phyloP scores from a whole-genome alignment of 208 protist genomes.

The Leishmania tarentolae region DNA sequence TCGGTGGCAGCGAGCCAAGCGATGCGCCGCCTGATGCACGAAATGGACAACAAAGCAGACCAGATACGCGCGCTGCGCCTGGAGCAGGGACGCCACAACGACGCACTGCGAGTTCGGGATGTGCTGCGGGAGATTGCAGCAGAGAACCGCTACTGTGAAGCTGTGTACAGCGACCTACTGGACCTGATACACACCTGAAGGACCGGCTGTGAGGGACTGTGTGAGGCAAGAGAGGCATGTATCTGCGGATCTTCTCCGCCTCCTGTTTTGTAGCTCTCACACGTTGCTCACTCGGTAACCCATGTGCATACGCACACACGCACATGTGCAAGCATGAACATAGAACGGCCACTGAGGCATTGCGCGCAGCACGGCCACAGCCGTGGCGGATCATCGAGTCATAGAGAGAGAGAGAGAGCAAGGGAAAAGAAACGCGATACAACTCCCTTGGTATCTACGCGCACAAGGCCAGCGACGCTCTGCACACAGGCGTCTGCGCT shows the following conservation, averaged over 20 bases:
- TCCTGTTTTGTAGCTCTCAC: background rate
- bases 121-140: conserved; percentile 64
- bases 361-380: background rate
- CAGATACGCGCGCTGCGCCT: conserved; percentile 65
- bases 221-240: background rate
- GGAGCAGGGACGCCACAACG: conserved; percentile 46
- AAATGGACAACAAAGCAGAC: conserved; percentile 61
- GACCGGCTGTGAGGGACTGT: background rate
- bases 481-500: background rate
- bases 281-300: background rate
- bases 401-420: conserved; percentile 4
- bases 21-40: conserved; percentile 64
- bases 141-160: conserved; percentile 79
- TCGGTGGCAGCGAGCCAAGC: conserved; percentile 61
- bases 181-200: conserved; percentile 31
- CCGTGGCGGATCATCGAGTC: background rate
- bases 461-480: background rate
- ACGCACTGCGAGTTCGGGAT: conserved; percentile 56
- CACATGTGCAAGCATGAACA: background rate
- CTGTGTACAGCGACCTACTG: conserved; percentile 67
- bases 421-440: background rate
- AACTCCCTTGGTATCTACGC: background rate
- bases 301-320: background rate
- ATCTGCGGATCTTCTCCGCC: no score
- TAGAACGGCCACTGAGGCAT: background rate